Percentiles rank a stretch among this genome's conserved stretches.
phyloP scores from a whole-genome alignment of 768 basidiomycete genomes.

The Suillus ampliporus region DNA sequence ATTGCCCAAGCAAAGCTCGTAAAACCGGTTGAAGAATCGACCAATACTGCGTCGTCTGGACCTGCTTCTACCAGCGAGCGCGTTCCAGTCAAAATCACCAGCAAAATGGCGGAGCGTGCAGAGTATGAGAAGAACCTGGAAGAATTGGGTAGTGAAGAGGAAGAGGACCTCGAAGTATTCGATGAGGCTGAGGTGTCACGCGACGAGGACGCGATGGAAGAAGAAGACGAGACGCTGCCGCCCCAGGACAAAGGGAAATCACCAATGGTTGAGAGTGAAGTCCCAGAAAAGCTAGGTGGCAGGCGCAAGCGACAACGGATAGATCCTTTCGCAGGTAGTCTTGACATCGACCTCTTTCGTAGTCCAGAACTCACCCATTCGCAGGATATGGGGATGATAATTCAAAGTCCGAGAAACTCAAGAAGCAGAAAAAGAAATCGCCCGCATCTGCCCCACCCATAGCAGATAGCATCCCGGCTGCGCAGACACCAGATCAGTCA shows the following conservation, averaged over 20 bases:
- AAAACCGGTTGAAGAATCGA: constrained; percentile 39
- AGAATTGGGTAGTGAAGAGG: constrained; percentile 48
- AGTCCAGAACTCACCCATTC: constrained; percentile 2
- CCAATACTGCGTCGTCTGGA: constrained; percentile 13
- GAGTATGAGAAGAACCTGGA: constrained; percentile 63
- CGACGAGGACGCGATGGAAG: constrained; percentile 18
- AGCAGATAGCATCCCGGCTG: constrained; percentile 13
- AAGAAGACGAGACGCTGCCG: constrained; percentile 5
- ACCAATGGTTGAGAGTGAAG: constrained; percentile 39
- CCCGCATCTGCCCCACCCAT: constrained; percentile 2
- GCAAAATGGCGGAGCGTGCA: constrained; percentile 75
- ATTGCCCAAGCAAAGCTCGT: constrained; percentile 64
- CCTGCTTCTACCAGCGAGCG: constrained; percentile 27
- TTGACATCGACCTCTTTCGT: not conserved
- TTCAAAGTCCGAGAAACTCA: constrained; percentile 4
- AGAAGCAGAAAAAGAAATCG: constrained; percentile 19
- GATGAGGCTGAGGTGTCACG: constrained; percentile 28
- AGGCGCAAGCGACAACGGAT: constrained; percentile 56
- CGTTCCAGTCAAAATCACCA: constrained; percentile 63
- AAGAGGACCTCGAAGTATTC: constrained; percentile 45
- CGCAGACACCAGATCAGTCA: constrained; percentile 14
- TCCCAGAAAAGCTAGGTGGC: constrained; percentile 28
- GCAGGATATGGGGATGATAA: constrained; percentile 40
- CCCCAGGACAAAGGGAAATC: constrained; percentile 41
- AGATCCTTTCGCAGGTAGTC: constrained; percentile 71